A percentile compares a stretch with the other conserved stretches of the same genome.
Conservation (phyloP, 805 yeast genomes). For the Starmerella bombi region DNA sequence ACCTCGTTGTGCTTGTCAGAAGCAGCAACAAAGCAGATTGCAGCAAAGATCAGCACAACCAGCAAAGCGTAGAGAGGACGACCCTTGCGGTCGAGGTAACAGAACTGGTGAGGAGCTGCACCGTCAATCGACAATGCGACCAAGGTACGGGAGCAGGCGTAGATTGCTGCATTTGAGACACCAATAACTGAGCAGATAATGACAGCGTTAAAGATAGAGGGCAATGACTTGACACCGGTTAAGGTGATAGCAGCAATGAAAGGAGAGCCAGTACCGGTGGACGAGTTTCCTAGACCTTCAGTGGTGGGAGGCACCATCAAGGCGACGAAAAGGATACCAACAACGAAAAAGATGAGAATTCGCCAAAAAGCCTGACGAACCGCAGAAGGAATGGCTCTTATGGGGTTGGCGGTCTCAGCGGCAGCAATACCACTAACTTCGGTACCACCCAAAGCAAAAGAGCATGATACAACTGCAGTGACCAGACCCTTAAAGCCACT, state of each 20-base stretch:
- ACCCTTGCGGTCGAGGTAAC: slow-evolving; percentile 62
- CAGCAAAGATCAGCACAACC: slow-evolving; percentile 36
- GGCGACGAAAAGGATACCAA: slow-evolving; percentile 50
- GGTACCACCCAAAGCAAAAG: slow-evolving; percentile 59
- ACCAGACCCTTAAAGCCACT: slow-evolving; percentile 56
- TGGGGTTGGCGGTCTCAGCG: slow-evolving; percentile 59
- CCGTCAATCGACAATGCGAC: slow-evolving; percentile 53
- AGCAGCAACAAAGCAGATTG: slow-evolving; percentile 48
- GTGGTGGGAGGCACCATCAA: slow-evolving; percentile 53
- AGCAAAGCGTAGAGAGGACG: slow-evolving; percentile 60
- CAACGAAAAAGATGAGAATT: slow-evolving; percentile 48
- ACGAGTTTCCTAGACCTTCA: slow-evolving; percentile 36
- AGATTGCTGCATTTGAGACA: slow-evolving; percentile 61
- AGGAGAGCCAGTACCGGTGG: slow-evolving; percentile 54
- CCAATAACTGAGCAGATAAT: slow-evolving; percentile 66
- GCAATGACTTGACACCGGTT: slow-evolving; percentile 51
- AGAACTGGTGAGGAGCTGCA: slow-evolving; percentile 45
- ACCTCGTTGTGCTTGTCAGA: slow-evolving; percentile 29
- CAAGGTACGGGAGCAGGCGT: slow-evolving; percentile 54
- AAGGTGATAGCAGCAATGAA: slow-evolving; percentile 68
- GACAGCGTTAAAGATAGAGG: slow-evolving; percentile 65
- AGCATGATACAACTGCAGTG: slow-evolving; percentile 43
- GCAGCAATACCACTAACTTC: slow-evolving; percentile 61
- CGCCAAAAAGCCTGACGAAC: slow-evolving; percentile 57
- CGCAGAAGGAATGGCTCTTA: slow-evolving; percentile 58